Base-by-base conservation (phyloP, 2,329 filamentous ascomycete genomes). In the Sporothrix brasiliensis region DNA sequence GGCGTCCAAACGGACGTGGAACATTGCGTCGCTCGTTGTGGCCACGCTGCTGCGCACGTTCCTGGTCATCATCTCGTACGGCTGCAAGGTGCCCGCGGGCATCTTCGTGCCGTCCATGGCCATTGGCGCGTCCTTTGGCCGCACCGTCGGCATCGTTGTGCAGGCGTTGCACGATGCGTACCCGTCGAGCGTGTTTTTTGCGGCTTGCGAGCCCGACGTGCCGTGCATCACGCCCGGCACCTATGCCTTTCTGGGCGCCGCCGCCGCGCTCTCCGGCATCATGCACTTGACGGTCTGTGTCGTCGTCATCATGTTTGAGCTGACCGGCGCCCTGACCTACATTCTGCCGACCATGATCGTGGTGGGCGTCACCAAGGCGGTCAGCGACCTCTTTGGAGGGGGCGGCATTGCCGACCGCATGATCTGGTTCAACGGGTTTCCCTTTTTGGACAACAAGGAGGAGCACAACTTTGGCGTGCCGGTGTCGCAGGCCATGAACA, bases 71-170 rank as follows among this genome's bases (percentile, higher is more conserved):
- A 91, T 99, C 63, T 97, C 94, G 0, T 99, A 98, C 77, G 95
- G 95, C 27, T 97, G 94, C 83, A 98, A 98, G 81, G 95, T 99
- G 0, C 95, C 95, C 0, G 95, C 95, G 0, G 95, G 95, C 70
- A 98, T 99, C 74, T 99, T 99, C 75, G 94, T 99, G 0, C 95
- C 95, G 2, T 97, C 93, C 1, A 99, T 99, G 95, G 95, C 95
- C 0, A 89, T 99, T 67, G 95, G 95, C 0, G 95, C 95, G 0
- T 93, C 92, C 0, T 98, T 99, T 79, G 95, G 95, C 4, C 88
- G 95, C 53, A 93, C 94, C 74, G 85, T 99, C n/a, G 95, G 95
- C 21, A 97, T 98, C 71, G 85, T 97, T 63, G 95, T 99, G 19
- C 92, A 98, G 79, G 90, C 91, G 21, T 83, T 98, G 2, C 89